Evolutionary conservation across 108 stramenopile species (phyloP).

Genomic region (Cyclotella baltica): DNA sequence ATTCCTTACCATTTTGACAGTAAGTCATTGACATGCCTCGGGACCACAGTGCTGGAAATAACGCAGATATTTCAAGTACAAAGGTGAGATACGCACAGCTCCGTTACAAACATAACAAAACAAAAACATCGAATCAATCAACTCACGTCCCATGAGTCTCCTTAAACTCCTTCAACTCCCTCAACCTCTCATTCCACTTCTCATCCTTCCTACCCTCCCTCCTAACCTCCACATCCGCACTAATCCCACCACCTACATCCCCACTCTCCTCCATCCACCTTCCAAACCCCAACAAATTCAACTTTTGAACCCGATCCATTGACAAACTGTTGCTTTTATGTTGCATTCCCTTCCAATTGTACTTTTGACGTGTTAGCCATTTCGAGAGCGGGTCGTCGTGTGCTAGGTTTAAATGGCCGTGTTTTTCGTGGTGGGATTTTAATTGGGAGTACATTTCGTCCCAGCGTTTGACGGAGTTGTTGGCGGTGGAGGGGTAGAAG

Average conservation of each 20-base stretch:
- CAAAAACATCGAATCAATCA: not conserved
- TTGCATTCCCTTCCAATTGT: conserved; percentile 13
- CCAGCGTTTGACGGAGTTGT: not conserved
- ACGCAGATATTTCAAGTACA: not conserved
- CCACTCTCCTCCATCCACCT: not conserved
- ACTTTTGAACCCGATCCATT: not conserved
- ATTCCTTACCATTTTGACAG: conserved; percentile 11
- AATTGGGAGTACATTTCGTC: conserved; percentile 6
- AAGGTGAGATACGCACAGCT: not conserved
- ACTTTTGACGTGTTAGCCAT: conserved; percentile 12
- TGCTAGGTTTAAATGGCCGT: not conserved
- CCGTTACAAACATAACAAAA: too few species aligned
- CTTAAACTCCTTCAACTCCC: conserved; percentile 6
- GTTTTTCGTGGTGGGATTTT: not conserved
- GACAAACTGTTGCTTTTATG: not conserved
- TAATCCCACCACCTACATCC: not conserved
- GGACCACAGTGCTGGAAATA: conserved; percentile 1
- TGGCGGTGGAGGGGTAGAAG: not conserved
- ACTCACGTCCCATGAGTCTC: conserved; percentile 16
- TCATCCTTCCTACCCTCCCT: not conserved
- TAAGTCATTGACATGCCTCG: conserved; percentile 11
- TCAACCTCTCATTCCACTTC: conserved; percentile 8
- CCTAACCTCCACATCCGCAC: not conserved
- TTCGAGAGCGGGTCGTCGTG: not conserved
- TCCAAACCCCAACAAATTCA: not conserved